Percentiles rank a stretch among this genome's conserved stretches.
Evolutionary conservation across 352 stramenopile species (phyloP).

Genomic region (Globisporangium splendens): DNA sequence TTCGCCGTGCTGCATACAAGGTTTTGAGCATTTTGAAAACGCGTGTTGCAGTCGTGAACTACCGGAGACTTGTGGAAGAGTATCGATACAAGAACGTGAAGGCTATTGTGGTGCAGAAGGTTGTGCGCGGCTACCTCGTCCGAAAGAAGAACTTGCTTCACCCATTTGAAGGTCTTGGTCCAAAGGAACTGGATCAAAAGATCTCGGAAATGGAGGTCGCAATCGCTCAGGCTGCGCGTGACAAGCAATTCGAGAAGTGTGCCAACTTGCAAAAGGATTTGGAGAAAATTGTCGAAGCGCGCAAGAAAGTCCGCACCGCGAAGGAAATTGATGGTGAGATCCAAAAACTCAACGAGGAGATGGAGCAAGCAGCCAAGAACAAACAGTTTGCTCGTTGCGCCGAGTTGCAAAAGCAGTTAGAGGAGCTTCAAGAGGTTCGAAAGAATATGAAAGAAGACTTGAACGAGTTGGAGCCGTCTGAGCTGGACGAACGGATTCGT

Average conservation of each 20-base stretch:
- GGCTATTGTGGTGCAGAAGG: conserved; percentile 71
- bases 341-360: conserved; percentile 63
- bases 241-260: conserved; percentile 86
- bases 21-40: conserved; percentile 57
- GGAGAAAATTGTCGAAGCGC: conserved; percentile 74
- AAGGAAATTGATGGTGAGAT: conserved; percentile 87
- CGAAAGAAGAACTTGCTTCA: conserved; percentile 74
- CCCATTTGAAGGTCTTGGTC: conserved; percentile 70
- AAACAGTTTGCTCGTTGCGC: conserved; percentile 85
- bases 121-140: conserved; percentile 64
- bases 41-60: conserved; percentile 64
- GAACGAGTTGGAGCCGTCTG: conserved; percentile 78
- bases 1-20: conserved; percentile 59
- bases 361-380: conserved; percentile 64
- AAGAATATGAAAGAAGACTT: conserved; percentile 81
- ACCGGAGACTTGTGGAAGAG: conserved; percentile 42
- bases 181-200: conserved; percentile 75
- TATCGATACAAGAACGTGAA: conserved; percentile 46
- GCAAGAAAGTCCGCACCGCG: conserved; percentile 80
- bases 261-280: conserved; percentile 82
- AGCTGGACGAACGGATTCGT: conserved; percentile 80
- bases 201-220: conserved; percentile 75
- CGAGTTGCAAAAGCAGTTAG: conserved; percentile 76
- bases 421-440: conserved; percentile 70
- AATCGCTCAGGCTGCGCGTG: conserved; percentile 71